Percentiles rank a stretch among this genome's conserved stretches.
These are phyloP conservation scores for Plectosphaerella plurivora DNA, from an alignment of 2,329 filamentous ascomycete species.

Conservation along the genomic window DNA sequence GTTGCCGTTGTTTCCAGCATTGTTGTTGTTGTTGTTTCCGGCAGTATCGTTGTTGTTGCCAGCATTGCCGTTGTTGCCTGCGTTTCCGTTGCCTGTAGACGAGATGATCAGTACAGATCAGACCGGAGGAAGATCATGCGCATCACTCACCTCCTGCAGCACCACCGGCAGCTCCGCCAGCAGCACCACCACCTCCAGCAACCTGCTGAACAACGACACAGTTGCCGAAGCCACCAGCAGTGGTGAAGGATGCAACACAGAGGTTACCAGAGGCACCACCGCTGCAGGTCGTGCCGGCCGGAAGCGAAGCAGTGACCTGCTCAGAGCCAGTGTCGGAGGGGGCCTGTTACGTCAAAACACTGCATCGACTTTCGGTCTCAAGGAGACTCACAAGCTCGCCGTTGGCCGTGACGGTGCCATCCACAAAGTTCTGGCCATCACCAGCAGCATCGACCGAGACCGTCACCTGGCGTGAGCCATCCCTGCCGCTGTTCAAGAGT, in stretches of 20 bases:
- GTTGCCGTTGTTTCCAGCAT: not conserved
- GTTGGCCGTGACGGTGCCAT: slow-evolving; percentile 3
- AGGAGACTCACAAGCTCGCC: slow-evolving; percentile 6
- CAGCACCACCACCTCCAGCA: not conserved
- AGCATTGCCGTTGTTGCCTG: not conserved
- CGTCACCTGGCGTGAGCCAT: slow-evolving; percentile 10
- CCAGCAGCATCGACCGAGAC: slow-evolving; percentile 8
- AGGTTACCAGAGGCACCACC: slow-evolving; percentile 9
- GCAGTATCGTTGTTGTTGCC: slow-evolving; percentile 7
- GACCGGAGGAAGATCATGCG: not conserved
- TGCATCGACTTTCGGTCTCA: not conserved
- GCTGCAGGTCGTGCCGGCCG: slow-evolving; percentile 7
- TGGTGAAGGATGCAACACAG: slow-evolving; percentile 9
- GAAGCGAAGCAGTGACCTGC: slow-evolving; percentile 4
- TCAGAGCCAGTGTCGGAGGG: slow-evolving; percentile 4
- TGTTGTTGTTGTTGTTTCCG: slow-evolving; percentile 5
- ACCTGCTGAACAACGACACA: slow-evolving; percentile 11
- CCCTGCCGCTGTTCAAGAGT: slow-evolving; percentile 4
- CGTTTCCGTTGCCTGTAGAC: slow-evolving; percentile 3
- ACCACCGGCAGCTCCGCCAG: not conserved
- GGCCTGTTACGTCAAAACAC: not conserved
- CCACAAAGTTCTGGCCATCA: slow-evolving; percentile 9
- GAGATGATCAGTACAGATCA: not conserved
- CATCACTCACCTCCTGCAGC: too few species aligned
- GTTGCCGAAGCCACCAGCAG: slow-evolving; percentile 11